Conservation (phyloP, 2,329 filamentous ascomycete genomes). For the Emergomyces pasteurianus region DNA sequence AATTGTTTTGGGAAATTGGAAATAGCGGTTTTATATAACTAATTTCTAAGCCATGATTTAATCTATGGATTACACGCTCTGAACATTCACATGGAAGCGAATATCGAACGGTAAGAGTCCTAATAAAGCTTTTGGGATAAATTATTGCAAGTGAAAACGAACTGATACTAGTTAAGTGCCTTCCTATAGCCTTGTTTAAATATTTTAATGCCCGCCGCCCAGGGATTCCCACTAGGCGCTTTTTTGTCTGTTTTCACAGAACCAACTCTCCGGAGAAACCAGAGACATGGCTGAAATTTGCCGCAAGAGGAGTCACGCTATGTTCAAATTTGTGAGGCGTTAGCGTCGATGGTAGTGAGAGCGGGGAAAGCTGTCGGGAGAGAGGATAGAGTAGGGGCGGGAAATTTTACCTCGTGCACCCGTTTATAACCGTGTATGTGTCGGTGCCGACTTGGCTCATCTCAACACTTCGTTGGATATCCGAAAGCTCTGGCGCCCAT, state of each 20-base stretch:
- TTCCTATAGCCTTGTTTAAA: background rate
- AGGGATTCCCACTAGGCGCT: no score
- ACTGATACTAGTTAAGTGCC: background rate
- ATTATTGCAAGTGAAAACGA: background rate
- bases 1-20: background rate
- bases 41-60: background rate
- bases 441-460: slow-evolving; percentile 67
- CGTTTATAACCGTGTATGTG: slow-evolving; percentile 77
- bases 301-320: slow-evolving; percentile 75
- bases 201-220: background rate
- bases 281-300: slow-evolving; percentile 74
- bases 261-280: slow-evolving; percentile 55
- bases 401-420: slow-evolving; percentile 56
- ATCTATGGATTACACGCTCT: background rate
- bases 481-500: slow-evolving; percentile 73
- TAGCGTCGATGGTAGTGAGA: background rate
- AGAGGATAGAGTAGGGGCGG: background rate
- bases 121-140: no score
- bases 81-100: background rate
- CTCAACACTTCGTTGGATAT: slow-evolving; percentile 74
- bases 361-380: background rate
- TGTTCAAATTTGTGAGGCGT: background rate
- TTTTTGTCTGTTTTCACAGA: slow-evolving; percentile 42
- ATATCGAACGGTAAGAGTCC: background rate
- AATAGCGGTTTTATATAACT: background rate